Percentiles rank a stretch among this genome's conserved stretches.
Conservation (phyloP, 2,329 filamentous ascomycete species). For the Calonectria multiphialidica region DNA sequence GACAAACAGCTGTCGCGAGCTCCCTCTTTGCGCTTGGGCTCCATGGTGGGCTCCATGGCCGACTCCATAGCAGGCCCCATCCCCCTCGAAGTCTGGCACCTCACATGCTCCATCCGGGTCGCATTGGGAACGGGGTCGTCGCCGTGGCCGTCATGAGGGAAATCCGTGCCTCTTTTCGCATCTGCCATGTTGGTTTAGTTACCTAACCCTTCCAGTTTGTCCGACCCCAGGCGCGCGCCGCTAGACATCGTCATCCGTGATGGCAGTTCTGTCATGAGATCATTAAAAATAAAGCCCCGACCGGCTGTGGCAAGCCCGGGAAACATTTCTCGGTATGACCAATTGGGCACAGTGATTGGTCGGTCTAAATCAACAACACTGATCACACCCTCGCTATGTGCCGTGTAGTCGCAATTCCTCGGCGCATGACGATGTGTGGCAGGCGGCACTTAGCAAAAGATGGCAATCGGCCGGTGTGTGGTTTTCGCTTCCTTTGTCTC, state of each 20-base stretch:
- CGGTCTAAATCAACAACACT: not conserved
- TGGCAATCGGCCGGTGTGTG: not conserved
- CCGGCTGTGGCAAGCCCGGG: conserved; percentile 11
- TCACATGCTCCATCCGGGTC: conserved; percentile 1
- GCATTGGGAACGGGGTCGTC: not conserved
- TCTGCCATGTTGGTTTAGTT: conserved; percentile 2
- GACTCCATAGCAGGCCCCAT: not conserved
- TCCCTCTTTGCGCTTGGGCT: conserved; percentile 5
- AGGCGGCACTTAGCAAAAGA: conserved; percentile 1
- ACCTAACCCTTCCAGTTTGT: conserved; percentile 22
- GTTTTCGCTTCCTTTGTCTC: conserved; percentile 15
- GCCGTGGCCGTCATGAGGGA: conserved; percentile 16
- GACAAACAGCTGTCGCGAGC: conserved; percentile 13
- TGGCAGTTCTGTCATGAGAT: conserved; percentile 17
- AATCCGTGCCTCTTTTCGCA: not conserved
- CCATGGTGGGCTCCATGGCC: not conserved
- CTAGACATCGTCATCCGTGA: conserved; percentile 11
- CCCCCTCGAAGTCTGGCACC: not conserved
- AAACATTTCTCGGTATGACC: conserved; percentile 7
- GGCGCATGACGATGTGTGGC: conserved; percentile 18
- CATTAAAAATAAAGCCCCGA: not conserved
- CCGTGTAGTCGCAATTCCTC: not conserved
- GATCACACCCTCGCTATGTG: conserved; percentile 1
- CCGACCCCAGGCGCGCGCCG: conserved; percentile 1
- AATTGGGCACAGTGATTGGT: conserved; percentile 43